Evolutionary conservation across 1,284 basidiomycete species (phyloP), one percentile per base, ranked within the genome.

Genomic region (Pisolithus thermaeus): DNA sequence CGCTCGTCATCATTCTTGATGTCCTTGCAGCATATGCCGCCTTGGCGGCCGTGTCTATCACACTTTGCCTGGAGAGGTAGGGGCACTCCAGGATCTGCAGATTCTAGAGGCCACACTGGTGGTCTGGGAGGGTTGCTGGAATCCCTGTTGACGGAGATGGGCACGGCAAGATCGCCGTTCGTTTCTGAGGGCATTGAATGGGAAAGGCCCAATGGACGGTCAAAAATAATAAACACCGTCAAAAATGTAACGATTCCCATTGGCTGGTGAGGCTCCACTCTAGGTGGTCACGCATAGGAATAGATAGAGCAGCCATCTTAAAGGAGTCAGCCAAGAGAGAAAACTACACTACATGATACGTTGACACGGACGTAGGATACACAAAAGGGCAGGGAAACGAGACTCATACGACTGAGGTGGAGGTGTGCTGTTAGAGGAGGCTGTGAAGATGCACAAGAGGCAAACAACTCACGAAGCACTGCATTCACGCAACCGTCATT

Each of bases 401-500:
- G 39, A 42, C 28, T 20, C 46, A 66, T 49, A 66, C 64, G 47
- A 66, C 64, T 66, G 40, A 39, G 16, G 23, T 46, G 8, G 38
- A 37, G 16, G 23, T 46, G 11, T 6, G 12, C 11, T 16, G 37
- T 66, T 7, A 59, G 52, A 20, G 41, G 41, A 23, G 8, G 46
- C 30, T 9, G 9, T 4, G 4, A 5, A 7, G 6, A 14, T 20
- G 28, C 4, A 36, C 11, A 16, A 25, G 32, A 35, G 0, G 11
- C 23, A 44, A 2, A 25, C 46, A 27, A 79, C 88, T 60, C 70
- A 89, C 90, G 81, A 41, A 96, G 83, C 42, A 96, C 90, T 51
- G 92, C 87, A 66, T 97, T 96, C 67, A 97, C 88, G 67, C 92
- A 96, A n/a, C 94, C 94, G 64, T 97, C 94, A 60, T 94, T 91